Percentiles rank a stretch among this genome's conserved stretches.
Conservation (phyloP, 2,329 filamentous ascomycete species). For the Exophiala lecanii-corni region DNA sequence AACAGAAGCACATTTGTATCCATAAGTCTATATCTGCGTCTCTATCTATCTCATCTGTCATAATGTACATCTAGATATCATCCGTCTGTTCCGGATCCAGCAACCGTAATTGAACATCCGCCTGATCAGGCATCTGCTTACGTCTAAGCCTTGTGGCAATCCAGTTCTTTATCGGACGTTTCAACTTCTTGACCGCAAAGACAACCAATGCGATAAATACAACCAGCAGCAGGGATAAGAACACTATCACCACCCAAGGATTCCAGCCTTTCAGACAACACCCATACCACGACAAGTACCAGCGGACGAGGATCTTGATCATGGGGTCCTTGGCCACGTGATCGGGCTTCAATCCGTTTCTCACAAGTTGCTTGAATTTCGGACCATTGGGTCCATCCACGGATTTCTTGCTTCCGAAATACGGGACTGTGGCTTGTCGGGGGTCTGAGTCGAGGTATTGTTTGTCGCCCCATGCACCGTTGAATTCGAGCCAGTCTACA, state of each 20-base stretch:
- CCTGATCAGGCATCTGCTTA: slow-evolving; percentile 1
- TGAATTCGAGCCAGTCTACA: slow-evolving; percentile 83
- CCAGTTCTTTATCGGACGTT: slow-evolving; percentile 1
- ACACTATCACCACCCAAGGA: slow-evolving; percentile 15
- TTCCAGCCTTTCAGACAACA: slow-evolving; percentile 18
- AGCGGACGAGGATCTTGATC: slow-evolving; percentile 16
- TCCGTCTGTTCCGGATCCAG: slow-evolving; percentile 11
- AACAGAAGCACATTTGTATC: no score
- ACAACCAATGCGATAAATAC: slow-evolving; percentile 4
- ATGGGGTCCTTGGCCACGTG: slow-evolving; percentile 31
- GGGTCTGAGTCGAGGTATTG: slow-evolving; percentile 74
- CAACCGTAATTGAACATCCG: slow-evolving; percentile 12
- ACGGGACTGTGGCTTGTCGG: slow-evolving; percentile 68
- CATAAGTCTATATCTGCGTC: no score
- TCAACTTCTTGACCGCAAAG: slow-evolving; percentile 6
- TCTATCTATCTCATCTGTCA: neutral
- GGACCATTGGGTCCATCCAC: slow-evolving; percentile 83
- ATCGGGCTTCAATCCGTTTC: slow-evolving; percentile 64
- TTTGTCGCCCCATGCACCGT: slow-evolving; percentile 88
- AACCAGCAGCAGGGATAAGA: slow-evolving; percentile 6
- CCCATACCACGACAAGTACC: slow-evolving; percentile 18
- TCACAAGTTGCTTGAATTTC: slow-evolving; percentile 75
- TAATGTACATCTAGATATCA: neutral
- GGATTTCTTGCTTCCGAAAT: slow-evolving; percentile 91
- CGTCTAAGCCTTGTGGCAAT: neutral